Evolutionary conservation across 129 eudicot species (phyloP).

Genomic region (Arctium minus): DNA sequence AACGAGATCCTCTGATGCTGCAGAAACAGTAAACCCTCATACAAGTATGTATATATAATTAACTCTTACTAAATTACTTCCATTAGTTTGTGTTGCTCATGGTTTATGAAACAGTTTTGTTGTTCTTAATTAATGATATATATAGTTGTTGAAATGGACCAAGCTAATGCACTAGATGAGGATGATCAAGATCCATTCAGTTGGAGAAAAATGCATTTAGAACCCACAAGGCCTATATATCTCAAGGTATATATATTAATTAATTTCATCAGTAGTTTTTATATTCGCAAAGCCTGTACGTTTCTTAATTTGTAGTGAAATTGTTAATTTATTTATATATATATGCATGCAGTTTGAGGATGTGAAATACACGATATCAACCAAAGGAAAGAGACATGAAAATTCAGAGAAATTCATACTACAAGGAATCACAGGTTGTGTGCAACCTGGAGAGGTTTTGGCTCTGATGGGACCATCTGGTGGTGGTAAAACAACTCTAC

Average conservation of each 20-base stretch:
- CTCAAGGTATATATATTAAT: slow-evolving; percentile 3
- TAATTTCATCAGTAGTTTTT: neutral
- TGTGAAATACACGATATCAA: slow-evolving; percentile 28
- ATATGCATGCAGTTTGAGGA: slow-evolving; percentile 31
- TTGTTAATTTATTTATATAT: neutral
- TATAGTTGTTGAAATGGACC: neutral
- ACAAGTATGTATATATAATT: slow-evolving; percentile 1
- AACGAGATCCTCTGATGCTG: neutral
- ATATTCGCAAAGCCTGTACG: neutral
- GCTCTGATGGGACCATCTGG: slow-evolving; percentile 52
- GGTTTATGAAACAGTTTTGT: neutral
- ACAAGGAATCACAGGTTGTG: slow-evolving; percentile 39
- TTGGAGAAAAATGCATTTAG: slow-evolving; percentile 14
- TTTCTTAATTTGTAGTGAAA: neutral
- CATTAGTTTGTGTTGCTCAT: neutral
- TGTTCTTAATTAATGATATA: neutral
- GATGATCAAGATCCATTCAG: slow-evolving; percentile 17
- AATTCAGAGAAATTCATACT: slow-evolving; percentile 21
- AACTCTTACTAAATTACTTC: neutral
- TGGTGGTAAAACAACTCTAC: slow-evolving; percentile 45
- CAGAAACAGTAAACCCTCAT: neutral
- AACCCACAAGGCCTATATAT: slow-evolving; percentile 23
- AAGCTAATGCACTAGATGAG: neutral
- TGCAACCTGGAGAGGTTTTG: slow-evolving; percentile 42
- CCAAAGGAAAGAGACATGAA: slow-evolving; percentile 5